phyloP scores from a whole-genome alignment of 495 filamentous ascomycete species.

The Physcia stellaris region DNA sequence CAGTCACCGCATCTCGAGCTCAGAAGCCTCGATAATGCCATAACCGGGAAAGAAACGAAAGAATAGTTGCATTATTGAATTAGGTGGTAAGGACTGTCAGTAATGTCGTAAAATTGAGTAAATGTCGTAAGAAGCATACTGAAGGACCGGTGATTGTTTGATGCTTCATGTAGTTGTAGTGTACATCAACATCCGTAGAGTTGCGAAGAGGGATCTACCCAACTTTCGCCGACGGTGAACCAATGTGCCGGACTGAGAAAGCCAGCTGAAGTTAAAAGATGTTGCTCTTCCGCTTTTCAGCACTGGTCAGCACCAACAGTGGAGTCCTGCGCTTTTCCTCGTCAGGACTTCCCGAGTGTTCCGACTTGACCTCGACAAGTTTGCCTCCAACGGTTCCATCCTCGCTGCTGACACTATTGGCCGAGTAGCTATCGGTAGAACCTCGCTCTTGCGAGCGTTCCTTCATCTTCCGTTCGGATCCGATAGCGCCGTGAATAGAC shows the following conservation, averaged over 20 bases:
- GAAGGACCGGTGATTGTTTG: too few species aligned
- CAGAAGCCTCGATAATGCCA: too few species aligned
- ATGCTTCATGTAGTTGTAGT: too few species aligned
- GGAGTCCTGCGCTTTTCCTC: conserved; percentile 65
- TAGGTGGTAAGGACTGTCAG: too few species aligned
- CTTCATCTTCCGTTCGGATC: conserved; percentile 62
- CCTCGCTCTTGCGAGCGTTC: conserved; percentile 47
- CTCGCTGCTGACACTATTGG: conserved; percentile 50
- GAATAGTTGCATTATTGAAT: too few species aligned
- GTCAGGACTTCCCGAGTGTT: conserved; percentile 21
- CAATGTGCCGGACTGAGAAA: not conserved
- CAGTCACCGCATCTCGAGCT: too few species aligned
- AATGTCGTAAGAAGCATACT: too few species aligned
- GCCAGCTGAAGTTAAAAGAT: too few species aligned
- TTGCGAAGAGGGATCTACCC: conserved; percentile 9
- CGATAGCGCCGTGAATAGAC: conserved; percentile 63
- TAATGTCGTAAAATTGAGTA: too few species aligned
- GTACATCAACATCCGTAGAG: too few species aligned
- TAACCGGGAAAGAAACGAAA: too few species aligned
- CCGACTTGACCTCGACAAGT: conserved; percentile 33
- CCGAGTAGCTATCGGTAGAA: conserved; percentile 39
- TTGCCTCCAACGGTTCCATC: conserved; percentile 42
- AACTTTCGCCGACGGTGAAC: not conserved
- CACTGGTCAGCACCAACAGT: conserved; percentile 74
- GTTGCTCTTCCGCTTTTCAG: conserved; percentile 80